Evolutionary conservation across 2,329 filamentous ascomycete genomes (phyloP), one percentile per base, ranked within the genome.

Genomic region (Alternaria sp.): DNA sequence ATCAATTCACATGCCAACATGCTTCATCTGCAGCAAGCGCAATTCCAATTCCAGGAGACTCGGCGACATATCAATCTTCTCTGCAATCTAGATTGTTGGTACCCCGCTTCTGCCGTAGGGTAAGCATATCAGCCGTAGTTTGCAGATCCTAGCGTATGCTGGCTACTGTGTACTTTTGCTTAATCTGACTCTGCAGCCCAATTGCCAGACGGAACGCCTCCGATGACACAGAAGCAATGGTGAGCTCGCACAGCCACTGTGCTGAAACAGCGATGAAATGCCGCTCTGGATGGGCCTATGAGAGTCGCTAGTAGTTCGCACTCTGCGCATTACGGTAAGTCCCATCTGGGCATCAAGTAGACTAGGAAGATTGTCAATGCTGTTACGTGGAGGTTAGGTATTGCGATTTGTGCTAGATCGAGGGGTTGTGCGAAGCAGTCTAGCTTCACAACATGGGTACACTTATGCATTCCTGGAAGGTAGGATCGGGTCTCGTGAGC

Each of bases 171-270:
- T 57, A 20, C 25, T 25, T 28, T 56, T 33, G 43, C 28, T 44
- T 43, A 25, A 49, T 60, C 51, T 46, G 37, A 44, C 30, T 46
- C 43, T 46, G 28, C 41, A 33, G 43, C 47, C 43, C 49, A 12
- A 46, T 53, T 18, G 56, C 58, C 53, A 57, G 28, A 57, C 61
- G 61, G 61, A 64, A 45, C 53, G 21, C 23, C 54, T 64, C 58
- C 61, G 58, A 57, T 23, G 45, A 25, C 18, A 44, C 12, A 20
- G 47, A 44, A 25, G 43, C 28, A 50, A 28, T 30, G 21, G 28
- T 28, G 25, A 50, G n/a, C 15, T 28, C 46, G 47, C 53, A 61
- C 46, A 55, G 41, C 54, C 41, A 53, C 41, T 25, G n/a, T 18
- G 21, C 33, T 43, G 51, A 61, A 43, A 57, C 58, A n/a, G 33